Evolutionary conservation across 2,329 filamentous ascomycete species (phyloP).

Genomic region (Pestalotiopsis fici): DNA sequence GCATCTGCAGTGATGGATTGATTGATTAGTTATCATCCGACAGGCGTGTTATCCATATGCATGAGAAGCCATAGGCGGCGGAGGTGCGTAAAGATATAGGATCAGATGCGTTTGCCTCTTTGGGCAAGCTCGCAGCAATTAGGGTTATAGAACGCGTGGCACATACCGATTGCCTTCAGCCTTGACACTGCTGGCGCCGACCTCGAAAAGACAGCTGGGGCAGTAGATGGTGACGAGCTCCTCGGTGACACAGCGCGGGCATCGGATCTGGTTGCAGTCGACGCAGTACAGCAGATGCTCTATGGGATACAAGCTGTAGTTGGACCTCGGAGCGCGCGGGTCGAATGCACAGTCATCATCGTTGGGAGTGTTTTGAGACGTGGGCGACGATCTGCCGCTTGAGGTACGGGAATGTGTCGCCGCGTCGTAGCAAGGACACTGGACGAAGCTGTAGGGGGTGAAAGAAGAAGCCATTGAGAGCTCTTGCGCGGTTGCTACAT

Average conservation of each 20-base stretch:
- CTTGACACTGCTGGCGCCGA: slow-evolving; percentile 88
- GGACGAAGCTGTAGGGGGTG: slow-evolving; percentile 66
- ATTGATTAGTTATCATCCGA: background rate
- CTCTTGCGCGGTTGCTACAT: slow-evolving; percentile 36
- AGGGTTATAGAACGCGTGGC: slow-evolving; percentile 7
- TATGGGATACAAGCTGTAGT: slow-evolving; percentile 89
- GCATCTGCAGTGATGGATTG: slow-evolving; percentile 56
- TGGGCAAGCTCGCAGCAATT: slow-evolving; percentile 1
- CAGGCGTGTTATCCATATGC: background rate
- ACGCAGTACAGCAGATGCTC: slow-evolving; percentile 96
- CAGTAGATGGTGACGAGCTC: slow-evolving; percentile 96
- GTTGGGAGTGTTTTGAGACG: slow-evolving; percentile 20
- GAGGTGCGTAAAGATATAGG: background rate
- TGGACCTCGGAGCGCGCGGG: slow-evolving; percentile 79
- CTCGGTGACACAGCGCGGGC: slow-evolving; percentile 86
- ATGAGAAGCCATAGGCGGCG: background rate
- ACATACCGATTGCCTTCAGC: slow-evolving; percentile 87
- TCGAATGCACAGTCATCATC: slow-evolving; percentile 79
- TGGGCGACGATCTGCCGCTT: slow-evolving; percentile 29
- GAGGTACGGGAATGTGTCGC: slow-evolving; percentile 21
- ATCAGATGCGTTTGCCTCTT: background rate
- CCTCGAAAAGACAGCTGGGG: slow-evolving; percentile 93
- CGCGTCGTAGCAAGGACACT: slow-evolving; percentile 57
- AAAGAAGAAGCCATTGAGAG: slow-evolving; percentile 34
- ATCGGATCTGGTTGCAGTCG: slow-evolving; percentile 95